Percentiles rank a stretch among this genome's conserved stretches.
phyloP scores from a whole-genome alignment of 2,329 filamentous ascomycete species.

The Neonectria hederae region DNA sequence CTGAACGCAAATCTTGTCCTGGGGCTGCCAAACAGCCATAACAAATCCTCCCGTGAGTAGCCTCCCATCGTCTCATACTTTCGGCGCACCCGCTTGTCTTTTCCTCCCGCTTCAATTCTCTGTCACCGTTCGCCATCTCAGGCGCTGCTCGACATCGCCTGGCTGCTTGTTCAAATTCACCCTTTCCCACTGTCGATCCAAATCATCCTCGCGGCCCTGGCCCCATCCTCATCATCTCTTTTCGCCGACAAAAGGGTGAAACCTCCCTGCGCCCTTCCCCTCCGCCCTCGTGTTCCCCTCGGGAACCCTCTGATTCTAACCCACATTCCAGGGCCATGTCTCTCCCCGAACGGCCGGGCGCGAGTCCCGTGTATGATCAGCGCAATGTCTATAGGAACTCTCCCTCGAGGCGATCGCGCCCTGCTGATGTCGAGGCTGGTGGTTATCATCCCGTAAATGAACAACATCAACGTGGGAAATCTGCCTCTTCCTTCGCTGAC shows the following conservation, averaged over 20 bases:
- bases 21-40: conserved; percentile 39
- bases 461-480: conserved; percentile 65
- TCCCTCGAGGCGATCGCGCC: conserved; percentile 70
- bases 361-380: conserved; percentile 68
- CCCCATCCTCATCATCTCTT: conserved; percentile 18
- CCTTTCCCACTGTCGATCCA: conserved; percentile 29
- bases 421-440: conserved; percentile 76
- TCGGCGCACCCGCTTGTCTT: conserved; percentile 13
- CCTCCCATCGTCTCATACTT: conserved; percentile 20
- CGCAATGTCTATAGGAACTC: conserved; percentile 74
- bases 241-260: conserved; percentile 27
- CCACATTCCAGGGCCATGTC: conserved; percentile 61
- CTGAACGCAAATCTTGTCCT: conserved; percentile 35
- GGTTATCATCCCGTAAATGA: conserved; percentile 56
- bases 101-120: conserved; percentile 5
- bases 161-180: conserved; percentile 18
- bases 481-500: conserved; percentile 67
- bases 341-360: conserved; percentile 71
- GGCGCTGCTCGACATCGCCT: conserved; percentile 22
- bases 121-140: conserved; percentile 6
- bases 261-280: conserved; percentile 21
- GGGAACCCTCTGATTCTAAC: conserved; percentile 33
- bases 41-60: conserved; percentile 40
- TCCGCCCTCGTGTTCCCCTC: conserved; percentile 5
- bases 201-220: conserved; percentile 26